Conservation (phyloP, 495 filamentous ascomycete species). For the Baudoinia panamericana region DNA sequence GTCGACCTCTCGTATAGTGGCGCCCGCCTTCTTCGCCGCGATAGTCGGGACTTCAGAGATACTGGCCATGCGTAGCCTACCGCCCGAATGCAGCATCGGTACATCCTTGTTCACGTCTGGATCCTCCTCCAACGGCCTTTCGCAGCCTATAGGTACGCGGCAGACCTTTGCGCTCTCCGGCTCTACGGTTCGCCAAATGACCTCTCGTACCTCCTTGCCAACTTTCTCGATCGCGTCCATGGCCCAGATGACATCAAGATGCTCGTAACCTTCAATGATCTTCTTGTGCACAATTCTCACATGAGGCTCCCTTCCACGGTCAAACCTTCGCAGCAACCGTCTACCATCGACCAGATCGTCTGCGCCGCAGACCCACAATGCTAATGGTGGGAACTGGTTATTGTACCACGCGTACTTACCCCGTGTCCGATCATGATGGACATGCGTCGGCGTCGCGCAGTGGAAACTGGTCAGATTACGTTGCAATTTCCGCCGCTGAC, state of each 20-base stretch:
- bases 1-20: background rate
- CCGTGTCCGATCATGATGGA: slow-evolving; percentile 19
- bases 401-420: slow-evolving; percentile 63
- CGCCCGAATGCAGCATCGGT: slow-evolving; percentile 17
- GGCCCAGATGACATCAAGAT: slow-evolving; percentile 93
- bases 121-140: slow-evolving; percentile 26
- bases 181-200: slow-evolving; percentile 63
- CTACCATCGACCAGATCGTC: slow-evolving; percentile 77
- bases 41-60: slow-evolving; percentile 8
- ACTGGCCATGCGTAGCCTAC: slow-evolving; percentile 16
- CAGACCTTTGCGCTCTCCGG: slow-evolving; percentile 43
- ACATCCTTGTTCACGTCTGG: slow-evolving; percentile 12
- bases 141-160: slow-evolving; percentile 51
- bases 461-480: slow-evolving; percentile 12
- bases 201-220: slow-evolving; percentile 64
- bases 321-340: slow-evolving; percentile 58
- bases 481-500: slow-evolving; percentile 11
- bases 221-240: slow-evolving; percentile 80
- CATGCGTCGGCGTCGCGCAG: slow-evolving; percentile 6
- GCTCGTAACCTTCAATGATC: slow-evolving; percentile 82
- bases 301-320: slow-evolving; percentile 67
- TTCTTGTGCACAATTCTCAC: slow-evolving; percentile 69
- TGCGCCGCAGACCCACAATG: slow-evolving; percentile 73
- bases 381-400: slow-evolving; percentile 64
- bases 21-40: background rate